Conservation (phyloP, 345 rosid species). For the Crucihimalaya himalaica region DNA sequence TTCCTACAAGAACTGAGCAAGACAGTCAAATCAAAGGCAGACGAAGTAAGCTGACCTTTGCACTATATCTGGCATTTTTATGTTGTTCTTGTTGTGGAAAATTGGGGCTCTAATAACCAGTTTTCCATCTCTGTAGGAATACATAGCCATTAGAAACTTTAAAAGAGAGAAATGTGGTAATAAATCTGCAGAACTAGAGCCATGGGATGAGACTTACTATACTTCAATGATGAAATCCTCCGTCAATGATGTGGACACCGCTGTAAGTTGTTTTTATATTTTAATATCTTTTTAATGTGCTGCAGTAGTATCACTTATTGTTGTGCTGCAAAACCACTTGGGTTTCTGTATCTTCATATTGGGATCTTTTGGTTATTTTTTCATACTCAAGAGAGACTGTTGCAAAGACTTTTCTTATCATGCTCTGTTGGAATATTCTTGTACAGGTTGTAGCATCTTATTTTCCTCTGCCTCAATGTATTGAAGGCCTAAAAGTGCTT, state of each 20-base stretch:
- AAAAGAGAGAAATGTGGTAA: slow-evolving; percentile 65
- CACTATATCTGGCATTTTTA: background rate
- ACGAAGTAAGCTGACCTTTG: slow-evolving; percentile 53
- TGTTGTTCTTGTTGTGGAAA: slow-evolving; percentile 9
- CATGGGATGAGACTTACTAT: slow-evolving; percentile 95
- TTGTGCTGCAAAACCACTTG: background rate
- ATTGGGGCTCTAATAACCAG: slow-evolving; percentile 7
- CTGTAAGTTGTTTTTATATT: slow-evolving; percentile 56
- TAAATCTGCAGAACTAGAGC: slow-evolving; percentile 61
- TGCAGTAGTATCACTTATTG: background rate
- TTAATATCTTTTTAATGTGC: background rate
- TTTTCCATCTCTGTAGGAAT: slow-evolving; percentile 57
- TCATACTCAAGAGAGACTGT: background rate
- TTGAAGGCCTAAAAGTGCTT: slow-evolving; percentile 80
- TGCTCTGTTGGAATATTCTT: slow-evolving; percentile 6
- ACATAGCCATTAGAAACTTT: slow-evolving; percentile 57
- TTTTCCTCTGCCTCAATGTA: slow-evolving; percentile 81
- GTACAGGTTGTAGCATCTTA: slow-evolving; percentile 82
- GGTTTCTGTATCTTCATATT: slow-evolving; percentile 6
- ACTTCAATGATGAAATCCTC: slow-evolving; percentile 83
- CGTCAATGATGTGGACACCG: slow-evolving; percentile 63
- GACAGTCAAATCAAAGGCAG: slow-evolving; percentile 73
- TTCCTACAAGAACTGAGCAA: slow-evolving; percentile 82
- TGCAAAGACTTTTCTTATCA: background rate
- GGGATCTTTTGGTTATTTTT: background rate